A percentile compares a stretch with the other conserved stretches of the same genome.
Conservation (phyloP, 2,329 filamentous ascomycete genomes). For the Raffaelea ambrosiae region DNA sequence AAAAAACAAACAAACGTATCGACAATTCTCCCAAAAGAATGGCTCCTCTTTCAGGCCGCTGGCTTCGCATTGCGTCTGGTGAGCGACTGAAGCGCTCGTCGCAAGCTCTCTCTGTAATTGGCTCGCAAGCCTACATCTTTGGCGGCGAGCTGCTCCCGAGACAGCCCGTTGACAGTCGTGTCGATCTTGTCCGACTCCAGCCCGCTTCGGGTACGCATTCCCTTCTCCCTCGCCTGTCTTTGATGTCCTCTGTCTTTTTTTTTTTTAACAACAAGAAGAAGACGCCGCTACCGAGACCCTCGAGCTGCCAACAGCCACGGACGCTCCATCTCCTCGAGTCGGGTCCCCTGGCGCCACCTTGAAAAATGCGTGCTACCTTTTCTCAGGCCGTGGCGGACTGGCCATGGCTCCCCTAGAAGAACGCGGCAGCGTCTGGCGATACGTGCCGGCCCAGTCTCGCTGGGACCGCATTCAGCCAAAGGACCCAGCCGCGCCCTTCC, state of each 20-base stretch:
- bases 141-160: constrained; percentile 43
- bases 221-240: too few species aligned
- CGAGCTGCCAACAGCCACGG: constrained; percentile 1
- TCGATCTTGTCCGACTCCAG: constrained; percentile 29
- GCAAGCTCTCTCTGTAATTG: constrained; percentile 33
- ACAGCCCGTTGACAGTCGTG: constrained; percentile 39
- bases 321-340: constrained; percentile 43
- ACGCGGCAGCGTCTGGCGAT: constrained; percentile 47
- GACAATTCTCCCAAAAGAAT: not conserved
- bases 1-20: not conserved
- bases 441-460: constrained; percentile 24
- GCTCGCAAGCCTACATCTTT: constrained; percentile 33
- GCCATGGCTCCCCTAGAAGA: constrained; percentile 55
- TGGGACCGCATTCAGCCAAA: constrained; percentile 40
- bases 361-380: constrained; percentile 44
- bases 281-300: constrained; percentile 12
- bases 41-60: not conserved
- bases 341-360: constrained; percentile 41
- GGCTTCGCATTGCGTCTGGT: constrained; percentile 12
- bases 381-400: constrained; percentile 53
- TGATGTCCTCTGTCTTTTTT: too few species aligned
- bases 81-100: constrained; percentile 39
- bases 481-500: constrained; percentile 26
- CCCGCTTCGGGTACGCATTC: not conserved
- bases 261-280: not conserved